phyloP scores from a whole-genome alignment of 225 moss, liverwort and hornwort genomes.

The Rhytidiadelphus loreus region DNA sequence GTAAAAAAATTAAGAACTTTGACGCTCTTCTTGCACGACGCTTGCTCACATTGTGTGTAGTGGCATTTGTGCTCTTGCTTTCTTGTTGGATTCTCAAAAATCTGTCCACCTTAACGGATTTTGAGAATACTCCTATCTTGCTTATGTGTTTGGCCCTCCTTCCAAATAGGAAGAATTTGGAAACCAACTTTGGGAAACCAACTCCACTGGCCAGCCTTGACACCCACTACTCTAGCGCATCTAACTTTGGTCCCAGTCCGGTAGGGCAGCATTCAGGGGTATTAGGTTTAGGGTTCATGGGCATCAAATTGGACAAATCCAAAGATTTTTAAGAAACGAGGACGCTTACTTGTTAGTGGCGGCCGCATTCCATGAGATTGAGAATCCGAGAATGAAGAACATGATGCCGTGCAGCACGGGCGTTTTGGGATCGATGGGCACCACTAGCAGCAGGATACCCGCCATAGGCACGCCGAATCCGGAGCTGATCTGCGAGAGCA shows the following conservation, averaged over 20 bases:
- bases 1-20: not conserved
- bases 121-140: not conserved
- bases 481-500: constrained; percentile 90
- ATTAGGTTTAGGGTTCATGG: not conserved
- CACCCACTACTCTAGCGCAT: not conserved
- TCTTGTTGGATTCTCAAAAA: not conserved
- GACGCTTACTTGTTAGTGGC: constrained; percentile 76
- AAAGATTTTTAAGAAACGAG: not conserved
- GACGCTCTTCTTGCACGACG: not conserved
- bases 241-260: not conserved
- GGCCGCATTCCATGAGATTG: constrained; percentile 70
- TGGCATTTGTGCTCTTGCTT: not conserved
- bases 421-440: constrained; percentile 58
- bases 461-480: constrained; percentile 70
- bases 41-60: not conserved
- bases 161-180: not conserved
- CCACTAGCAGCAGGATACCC: constrained; percentile 48
- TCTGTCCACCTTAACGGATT: not conserved
- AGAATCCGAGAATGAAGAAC: constrained; percentile 62
- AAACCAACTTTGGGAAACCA: not conserved
- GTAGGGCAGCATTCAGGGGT: no score
- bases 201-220: not conserved
- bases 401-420: constrained; percentile 40
- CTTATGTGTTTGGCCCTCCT: not conserved
- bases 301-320: not conserved